Conservation (phyloP, 192 early-diverging fungal genomes). For the Coemansia asiatica region DNA sequence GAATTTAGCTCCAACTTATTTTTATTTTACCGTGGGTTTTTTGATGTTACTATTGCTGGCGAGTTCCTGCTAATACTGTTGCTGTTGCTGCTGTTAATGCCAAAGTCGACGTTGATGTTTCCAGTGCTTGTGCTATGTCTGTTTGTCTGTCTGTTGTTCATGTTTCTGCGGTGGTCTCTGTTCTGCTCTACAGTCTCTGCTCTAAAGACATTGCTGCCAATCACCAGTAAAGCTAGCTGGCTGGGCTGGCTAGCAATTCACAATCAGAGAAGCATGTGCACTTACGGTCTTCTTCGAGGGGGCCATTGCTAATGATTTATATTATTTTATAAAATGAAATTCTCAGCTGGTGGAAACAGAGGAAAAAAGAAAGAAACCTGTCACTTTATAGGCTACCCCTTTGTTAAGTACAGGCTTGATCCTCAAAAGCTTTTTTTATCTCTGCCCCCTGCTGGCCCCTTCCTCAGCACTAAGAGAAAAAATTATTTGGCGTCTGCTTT, state of each 20-base stretch:
- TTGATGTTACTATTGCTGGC: too few relatives aligned
- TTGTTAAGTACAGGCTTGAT: slow-evolving; percentile 13
- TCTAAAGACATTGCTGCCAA: background rate
- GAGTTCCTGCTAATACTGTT: too few relatives aligned
- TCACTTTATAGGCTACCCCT: slow-evolving; percentile 5
- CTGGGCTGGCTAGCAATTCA: background rate
- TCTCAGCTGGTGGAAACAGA: slow-evolving; percentile 38
- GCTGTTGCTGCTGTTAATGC: too few relatives aligned
- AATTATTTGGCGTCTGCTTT: slow-evolving; percentile 3
- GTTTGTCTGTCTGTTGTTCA: background rate
- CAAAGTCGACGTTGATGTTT: too few relatives aligned
- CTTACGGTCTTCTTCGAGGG: slow-evolving; percentile 55
- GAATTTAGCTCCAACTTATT: too few relatives aligned
- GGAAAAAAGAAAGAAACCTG: slow-evolving; percentile 44
- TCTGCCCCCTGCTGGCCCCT: background rate
- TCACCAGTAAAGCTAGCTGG: background rate
- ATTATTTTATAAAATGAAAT: slow-evolving; percentile 26
- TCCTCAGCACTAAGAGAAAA: slow-evolving; percentile 5
- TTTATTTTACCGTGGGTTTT: too few relatives aligned
- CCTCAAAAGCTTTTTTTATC: slow-evolving; percentile 9
- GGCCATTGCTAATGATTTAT: slow-evolving; percentile 51
- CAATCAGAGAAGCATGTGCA: background rate
- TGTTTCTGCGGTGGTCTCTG: background rate
- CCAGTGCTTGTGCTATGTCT: too few relatives aligned
- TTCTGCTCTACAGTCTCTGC: background rate